Percentiles rank a stretch among this genome's conserved stretches.
phyloP scores from a whole-genome alignment of 768 basidiomycete genomes.

The Mycena vitilis region DNA sequence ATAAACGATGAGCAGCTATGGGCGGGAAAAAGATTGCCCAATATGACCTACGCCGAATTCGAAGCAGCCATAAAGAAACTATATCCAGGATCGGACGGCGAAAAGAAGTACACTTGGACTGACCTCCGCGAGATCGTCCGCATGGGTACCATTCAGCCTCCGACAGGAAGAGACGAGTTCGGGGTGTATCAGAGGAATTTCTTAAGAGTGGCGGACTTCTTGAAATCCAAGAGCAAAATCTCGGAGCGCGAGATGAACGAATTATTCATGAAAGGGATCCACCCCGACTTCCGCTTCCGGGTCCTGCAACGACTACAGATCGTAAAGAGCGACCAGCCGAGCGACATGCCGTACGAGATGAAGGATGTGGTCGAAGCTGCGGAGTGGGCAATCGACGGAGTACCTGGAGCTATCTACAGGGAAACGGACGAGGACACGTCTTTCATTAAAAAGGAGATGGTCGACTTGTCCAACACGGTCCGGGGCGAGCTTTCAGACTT shows the following conservation, averaged over 20 bases:
- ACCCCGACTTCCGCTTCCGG: constrained; percentile 5
- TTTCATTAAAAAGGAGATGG: neutral
- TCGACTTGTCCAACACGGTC: neutral
- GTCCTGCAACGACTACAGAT: neutral
- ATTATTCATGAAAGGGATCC: neutral
- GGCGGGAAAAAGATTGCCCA: neutral
- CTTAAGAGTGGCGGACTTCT: neutral
- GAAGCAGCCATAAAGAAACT: neutral
- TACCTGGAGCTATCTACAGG: neutral
- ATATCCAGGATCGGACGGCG: neutral
- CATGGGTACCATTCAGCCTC: neutral
- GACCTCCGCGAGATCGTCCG: neutral
- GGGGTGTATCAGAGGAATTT: neutral
- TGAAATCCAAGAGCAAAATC: neutral
- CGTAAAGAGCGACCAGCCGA: neutral
- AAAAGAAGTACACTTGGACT: neutral
- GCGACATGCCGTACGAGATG: neutral
- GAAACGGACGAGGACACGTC: neutral
- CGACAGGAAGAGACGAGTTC: neutral
- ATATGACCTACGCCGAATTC: neutral
- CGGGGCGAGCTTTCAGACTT: neutral
- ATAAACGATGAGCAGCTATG: constrained; percentile 1
- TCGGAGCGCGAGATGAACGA: neutral
- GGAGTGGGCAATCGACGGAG: constrained; percentile 10
- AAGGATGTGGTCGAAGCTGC: neutral